Percentiles rank a stretch among this genome's conserved stretches.
Evolutionary conservation across 768 basidiomycete species (phyloP).

Genomic region (Serendipita sp.): DNA sequence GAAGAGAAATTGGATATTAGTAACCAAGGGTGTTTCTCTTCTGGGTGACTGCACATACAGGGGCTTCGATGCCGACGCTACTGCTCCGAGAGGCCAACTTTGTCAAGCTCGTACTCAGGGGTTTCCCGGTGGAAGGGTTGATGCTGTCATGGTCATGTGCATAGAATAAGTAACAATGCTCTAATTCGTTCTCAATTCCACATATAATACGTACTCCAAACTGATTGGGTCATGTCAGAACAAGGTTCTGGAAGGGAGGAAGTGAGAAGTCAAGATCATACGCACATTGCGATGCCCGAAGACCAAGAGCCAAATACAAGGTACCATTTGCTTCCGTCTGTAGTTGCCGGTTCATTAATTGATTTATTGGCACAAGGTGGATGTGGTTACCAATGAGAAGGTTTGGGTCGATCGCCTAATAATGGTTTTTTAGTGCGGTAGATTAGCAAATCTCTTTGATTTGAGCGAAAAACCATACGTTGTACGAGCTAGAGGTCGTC

Average conservation of each 20-base stretch:
- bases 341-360: background rate
- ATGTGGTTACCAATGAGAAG: slow-evolving; percentile 20
- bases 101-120: slow-evolving; percentile 15
- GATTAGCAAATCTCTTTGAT: too few relatives aligned
- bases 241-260: too few relatives aligned
- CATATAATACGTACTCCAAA: background rate
- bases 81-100: slow-evolving; percentile 20
- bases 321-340: slow-evolving; percentile 30
- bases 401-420: background rate
- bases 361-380: background rate
- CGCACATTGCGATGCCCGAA: slow-evolving; percentile 34
- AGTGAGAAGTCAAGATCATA: slow-evolving; percentile 8
- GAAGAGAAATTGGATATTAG: background rate
- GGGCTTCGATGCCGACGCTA: slow-evolving; percentile 30
- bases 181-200: background rate
- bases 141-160: slow-evolving; percentile 15
- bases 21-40: background rate
- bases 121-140: slow-evolving; percentile 27
- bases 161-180: background rate
- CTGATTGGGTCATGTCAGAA: background rate
- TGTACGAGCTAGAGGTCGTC: slow-evolving; percentile 22
- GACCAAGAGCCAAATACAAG: slow-evolving; percentile 40
- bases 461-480: slow-evolving; percentile 17
- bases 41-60: slow-evolving; percentile 10
- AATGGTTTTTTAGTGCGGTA: too few relatives aligned